These are phyloP conservation scores for Fistulinella cinereoalba DNA, from an alignment of 1,284 basidiomycete species.

Conservation along the genomic window DNA sequence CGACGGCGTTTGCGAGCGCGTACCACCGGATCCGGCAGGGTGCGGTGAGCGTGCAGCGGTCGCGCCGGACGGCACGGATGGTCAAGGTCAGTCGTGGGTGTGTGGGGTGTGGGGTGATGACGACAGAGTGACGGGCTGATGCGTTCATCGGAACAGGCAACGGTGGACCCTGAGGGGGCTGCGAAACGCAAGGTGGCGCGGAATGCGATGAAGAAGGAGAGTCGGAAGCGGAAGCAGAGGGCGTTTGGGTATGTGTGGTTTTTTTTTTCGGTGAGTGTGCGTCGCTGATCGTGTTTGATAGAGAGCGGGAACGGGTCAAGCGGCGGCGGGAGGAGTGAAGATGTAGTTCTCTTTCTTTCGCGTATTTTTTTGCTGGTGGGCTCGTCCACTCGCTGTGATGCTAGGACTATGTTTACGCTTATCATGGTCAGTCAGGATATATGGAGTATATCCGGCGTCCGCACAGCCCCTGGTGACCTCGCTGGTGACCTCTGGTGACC, in stretches of 20 bases:
- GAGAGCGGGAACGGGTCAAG: conserved; percentile 42
- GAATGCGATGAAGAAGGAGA: conserved; percentile 74
- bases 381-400: too few species aligned
- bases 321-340: conserved; percentile 32
- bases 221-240: conserved; percentile 73
- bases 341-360: too few species aligned
- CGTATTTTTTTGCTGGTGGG: too few species aligned
- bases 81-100: conserved; percentile 45
- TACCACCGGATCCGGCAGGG: conserved; percentile 82
- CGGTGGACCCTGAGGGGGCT: conserved; percentile 74
- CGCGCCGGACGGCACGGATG: conserved; percentile 66
- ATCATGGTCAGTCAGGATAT: too few species aligned
- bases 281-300: conserved; percentile 10
- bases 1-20: conserved; percentile 71
- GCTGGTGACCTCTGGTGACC: too few species aligned
- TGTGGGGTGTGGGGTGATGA: not conserved
- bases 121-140: not conserved
- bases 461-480: too few species aligned
- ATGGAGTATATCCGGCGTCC: too few species aligned
- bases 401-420: too few species aligned
- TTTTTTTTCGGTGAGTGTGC: not conserved
- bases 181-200: conserved; percentile 70
- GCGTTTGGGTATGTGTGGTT: conserved; percentile 51
- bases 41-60: conserved; percentile 65
- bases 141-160: conserved; percentile 37